These are phyloP conservation scores for Tieghemiomyces parasiticus DNA, from an alignment of 192 early-diverging fungal genomes.

Conservation along the genomic window DNA sequence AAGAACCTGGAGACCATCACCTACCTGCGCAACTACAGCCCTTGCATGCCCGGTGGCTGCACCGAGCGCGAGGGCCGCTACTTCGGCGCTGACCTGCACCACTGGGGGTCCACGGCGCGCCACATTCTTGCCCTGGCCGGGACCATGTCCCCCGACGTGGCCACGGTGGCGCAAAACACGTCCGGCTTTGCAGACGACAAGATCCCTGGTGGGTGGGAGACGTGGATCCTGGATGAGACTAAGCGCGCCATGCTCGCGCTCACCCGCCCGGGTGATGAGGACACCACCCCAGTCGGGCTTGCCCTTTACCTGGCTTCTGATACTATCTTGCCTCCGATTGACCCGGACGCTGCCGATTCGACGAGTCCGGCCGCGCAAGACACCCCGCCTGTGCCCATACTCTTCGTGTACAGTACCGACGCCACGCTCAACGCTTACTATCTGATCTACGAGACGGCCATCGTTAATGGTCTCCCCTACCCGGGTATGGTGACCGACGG, in stretches of 20 bases:
- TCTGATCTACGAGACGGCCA: neutral
- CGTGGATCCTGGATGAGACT: neutral
- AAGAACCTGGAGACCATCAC: neutral
- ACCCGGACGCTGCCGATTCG: neutral
- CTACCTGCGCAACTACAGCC: neutral
- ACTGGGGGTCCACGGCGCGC: neutral
- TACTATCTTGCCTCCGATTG: neutral
- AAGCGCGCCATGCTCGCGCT: neutral
- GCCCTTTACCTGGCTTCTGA: neutral
- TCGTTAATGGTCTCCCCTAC: neutral
- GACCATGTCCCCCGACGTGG: neutral
- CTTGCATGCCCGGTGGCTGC: neutral
- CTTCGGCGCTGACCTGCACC: neutral
- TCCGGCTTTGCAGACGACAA: neutral
- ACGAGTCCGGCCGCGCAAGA: neutral
- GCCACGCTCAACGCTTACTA: conserved; percentile 4
- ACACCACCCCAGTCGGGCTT: conserved; percentile 4
- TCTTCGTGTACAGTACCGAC: conserved; percentile 10
- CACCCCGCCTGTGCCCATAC: neutral
- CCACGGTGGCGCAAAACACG: neutral
- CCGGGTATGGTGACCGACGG: neutral
- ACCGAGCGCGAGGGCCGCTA: neutral
- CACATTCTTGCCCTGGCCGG: neutral
- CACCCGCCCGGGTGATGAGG: neutral
- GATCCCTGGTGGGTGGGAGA: neutral